Evolutionary conservation across 2,329 filamentous ascomycete species (phyloP), one percentile per base, ranked within the genome.

Genomic region (Colletotrichum abscissum): DNA sequence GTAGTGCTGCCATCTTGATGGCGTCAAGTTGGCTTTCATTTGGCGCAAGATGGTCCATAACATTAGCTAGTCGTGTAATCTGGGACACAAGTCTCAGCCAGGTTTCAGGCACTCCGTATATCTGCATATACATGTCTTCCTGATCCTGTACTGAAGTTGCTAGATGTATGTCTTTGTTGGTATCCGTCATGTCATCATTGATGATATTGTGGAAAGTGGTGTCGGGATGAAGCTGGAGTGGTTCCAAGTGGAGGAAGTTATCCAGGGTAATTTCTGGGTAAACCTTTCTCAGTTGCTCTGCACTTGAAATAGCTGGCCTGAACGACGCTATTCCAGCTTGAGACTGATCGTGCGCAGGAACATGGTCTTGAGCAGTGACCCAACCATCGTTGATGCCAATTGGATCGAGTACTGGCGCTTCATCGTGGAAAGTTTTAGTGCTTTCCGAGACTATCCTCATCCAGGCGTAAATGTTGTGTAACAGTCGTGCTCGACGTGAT

Each of bases 391-490:
- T 42, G 6, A 42, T 42, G 38, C 14, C 5, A 16, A 7, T 42
- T 42, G 5, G 16, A 16, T 42, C 38, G 38, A 42, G 38, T 42
- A 6, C 6, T 42, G 38, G 38, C 7, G 38, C 14, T 22, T 69
- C 35, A 2, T 58, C 35, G 14, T 69, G 52, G 7, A 64, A 38
- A 2, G 63, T 60, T 2, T 64, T 63, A 4, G 59, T 69, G n/a
- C 59, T 69, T 57, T 69, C 59, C 4, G 59, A 69, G 2, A 69
- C 52, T 2, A 64, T 49, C 3, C 67, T 42, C 59, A 69, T 69
- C 58, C 59, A 69, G 0, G 59, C 67, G 12, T 69, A 69, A 4
- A 64, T 52, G n/a, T 69, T 69, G 2, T 63, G 67, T 4, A 64
- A 35, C 0, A 63, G 33, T 3, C 59, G 52, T 0, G 52, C 59